Evolutionary conservation across 768 basidiomycete species (phyloP).

Genomic region (Peribolospora kevripleyi): DNA sequence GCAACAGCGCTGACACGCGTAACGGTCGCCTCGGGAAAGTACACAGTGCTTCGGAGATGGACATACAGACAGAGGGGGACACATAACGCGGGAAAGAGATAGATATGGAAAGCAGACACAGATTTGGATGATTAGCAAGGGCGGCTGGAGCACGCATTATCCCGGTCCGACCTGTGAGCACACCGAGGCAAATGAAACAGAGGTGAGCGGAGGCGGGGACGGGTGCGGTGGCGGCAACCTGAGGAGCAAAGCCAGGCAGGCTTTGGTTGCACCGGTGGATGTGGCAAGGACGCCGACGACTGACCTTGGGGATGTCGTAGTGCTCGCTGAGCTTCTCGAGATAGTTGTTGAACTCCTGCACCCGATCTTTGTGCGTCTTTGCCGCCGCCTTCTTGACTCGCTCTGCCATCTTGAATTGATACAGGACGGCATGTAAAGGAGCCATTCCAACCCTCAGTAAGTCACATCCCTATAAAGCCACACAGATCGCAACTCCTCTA

Average conservation of each 20-base stretch:
- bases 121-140: no score
- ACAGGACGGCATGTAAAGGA: no score
- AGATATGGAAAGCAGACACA: no score
- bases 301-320: slow-evolving; percentile 79
- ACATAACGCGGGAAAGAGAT: no score
- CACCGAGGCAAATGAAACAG: background rate
- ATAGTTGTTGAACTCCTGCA: slow-evolving; percentile 67
- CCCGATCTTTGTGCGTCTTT: slow-evolving; percentile 83
- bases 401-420: slow-evolving; percentile 34
- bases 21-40: no score
- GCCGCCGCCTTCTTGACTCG: slow-evolving; percentile 50
- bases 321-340: slow-evolving; percentile 72
- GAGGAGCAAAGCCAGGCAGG: background rate
- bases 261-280: no score
- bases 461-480: no score
- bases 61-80: no score
- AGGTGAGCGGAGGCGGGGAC: background rate
- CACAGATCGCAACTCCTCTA: no score
- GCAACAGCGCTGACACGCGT: no score
- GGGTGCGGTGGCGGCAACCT: background rate
- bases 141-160: background rate
- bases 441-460: no score
- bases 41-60: no score
- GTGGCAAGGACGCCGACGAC: slow-evolving; percentile 3
- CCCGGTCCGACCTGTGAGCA: slow-evolving; percentile 3